phyloP scores from a whole-genome alignment of 192 early-diverging fungal species.

The Umbelopsis sp. region DNA sequence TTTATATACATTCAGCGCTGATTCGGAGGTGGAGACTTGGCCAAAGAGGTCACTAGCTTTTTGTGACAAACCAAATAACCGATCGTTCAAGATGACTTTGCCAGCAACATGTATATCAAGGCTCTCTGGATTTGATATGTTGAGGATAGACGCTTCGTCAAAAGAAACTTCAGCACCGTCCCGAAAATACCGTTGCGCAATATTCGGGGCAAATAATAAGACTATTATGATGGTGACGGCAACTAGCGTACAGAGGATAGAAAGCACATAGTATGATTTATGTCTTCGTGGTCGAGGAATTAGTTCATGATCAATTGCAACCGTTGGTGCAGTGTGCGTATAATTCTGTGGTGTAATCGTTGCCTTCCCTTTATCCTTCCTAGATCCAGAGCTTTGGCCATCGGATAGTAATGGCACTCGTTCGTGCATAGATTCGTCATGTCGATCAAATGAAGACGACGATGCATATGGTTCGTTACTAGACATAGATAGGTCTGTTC shows the following conservation, averaged over 20 bases:
- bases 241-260: background rate
- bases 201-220: conserved; percentile 13
- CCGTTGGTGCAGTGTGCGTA: background rate
- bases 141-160: conserved; percentile 2
- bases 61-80: background rate
- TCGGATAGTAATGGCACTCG: background rate
- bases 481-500: background rate
- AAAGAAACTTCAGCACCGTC: conserved; percentile 9
- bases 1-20: background rate
- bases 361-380: conserved; percentile 6
- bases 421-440: conserved; percentile 1
- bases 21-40: background rate
- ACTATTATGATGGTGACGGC: background rate
- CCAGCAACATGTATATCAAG: conserved; percentile 7
- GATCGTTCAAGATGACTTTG: background rate
- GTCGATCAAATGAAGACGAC: conserved; percentile 1
- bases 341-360: background rate
- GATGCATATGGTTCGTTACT: conserved; percentile 9
- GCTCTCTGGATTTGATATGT: background rate
- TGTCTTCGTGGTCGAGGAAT: background rate
- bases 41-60: background rate
- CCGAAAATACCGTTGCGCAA: background rate
- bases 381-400: background rate
- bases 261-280: background rate
- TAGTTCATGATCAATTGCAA: background rate